Base-by-base conservation (phyloP, 176 grass and related monocot species). In the Eleusine coracana region DNA sequence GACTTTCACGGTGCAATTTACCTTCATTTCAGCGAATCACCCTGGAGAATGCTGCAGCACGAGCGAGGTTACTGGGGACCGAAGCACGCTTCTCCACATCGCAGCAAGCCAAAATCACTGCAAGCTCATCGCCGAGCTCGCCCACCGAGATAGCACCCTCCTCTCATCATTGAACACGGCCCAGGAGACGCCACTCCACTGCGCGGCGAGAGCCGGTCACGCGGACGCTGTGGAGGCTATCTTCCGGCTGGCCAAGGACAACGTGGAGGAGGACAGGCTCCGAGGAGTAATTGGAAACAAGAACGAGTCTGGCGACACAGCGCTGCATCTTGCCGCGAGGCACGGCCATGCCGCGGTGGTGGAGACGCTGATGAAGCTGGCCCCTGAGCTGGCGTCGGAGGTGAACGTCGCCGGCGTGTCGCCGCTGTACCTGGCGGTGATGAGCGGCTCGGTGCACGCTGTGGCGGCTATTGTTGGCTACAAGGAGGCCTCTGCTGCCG, bases 121-220 rank as follows among this genome's bases (percentile, higher is more conserved):
- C 5, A 38, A n/a, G 7, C 87, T 92, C 34, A 46, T 84, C 41
- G 44, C 52, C 6, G 51, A 83, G 62, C 68, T 92, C 10, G 46
- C 25, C 55, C 40, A 6, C 9, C 45, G n/a, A 0, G 68, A 86
- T 52, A 1, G 1, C 17, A 7, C 10, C 55, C 84, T 89, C 70
- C 49, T 89, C 16, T 63, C 84, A 3, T 16, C 58, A 3, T 1
- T 2, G 27, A 92, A 77, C 49, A 27, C 65, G 6, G 21, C 55
- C 6, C 39, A 25, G 21, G 91, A 93, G 74, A 90, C 88, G 38
- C 91, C 87, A 7, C 64, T 93, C 9, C 91, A 90, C 51, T 31
- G 15, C 31, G 82, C 85, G 0, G 88, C 85, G 20, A 71, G 87
- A 44, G 50, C 68, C 0, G 82, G 82, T 3, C 73, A 78, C 42